These are phyloP conservation scores for Terfezia claveryi DNA, from an alignment of 495 filamentous ascomycete genomes.

Conservation along the genomic window DNA sequence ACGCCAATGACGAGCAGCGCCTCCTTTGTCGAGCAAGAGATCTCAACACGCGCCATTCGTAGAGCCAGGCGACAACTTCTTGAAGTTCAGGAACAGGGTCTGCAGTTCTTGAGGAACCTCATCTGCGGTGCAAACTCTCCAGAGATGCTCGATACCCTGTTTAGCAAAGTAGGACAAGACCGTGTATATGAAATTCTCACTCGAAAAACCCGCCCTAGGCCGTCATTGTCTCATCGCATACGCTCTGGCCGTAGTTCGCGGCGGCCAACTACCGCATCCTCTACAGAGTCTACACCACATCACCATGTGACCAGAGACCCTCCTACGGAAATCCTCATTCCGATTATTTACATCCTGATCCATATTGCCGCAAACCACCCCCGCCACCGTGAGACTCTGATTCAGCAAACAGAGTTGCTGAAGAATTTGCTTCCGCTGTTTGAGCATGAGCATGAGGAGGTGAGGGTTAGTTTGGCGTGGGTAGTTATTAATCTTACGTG, in stretches of 20 bases:
- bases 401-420: constrained; percentile 34
- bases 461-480: constrained; percentile 57
- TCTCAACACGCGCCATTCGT: neutral
- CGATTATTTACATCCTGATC: constrained; percentile 54
- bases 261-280: constrained; percentile 19
- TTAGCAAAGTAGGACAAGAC: constrained; percentile 49
- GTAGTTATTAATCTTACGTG: constrained; percentile 65
- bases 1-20: neutral
- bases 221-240: constrained; percentile 20
- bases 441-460: constrained; percentile 41
- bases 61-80: constrained; percentile 15
- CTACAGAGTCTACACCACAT: constrained; percentile 3
- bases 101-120: constrained; percentile 77
- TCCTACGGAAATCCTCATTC: constrained; percentile 46
- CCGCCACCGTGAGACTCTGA: constrained; percentile 43
- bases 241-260: neutral
- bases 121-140: constrained; percentile 26
- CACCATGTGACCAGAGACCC: constrained; percentile 24
- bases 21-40: neutral
- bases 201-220: constrained; percentile 41
- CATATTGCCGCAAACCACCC: constrained; percentile 66
- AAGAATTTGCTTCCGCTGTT: constrained; percentile 51
- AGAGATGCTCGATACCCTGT: constrained; percentile 72
- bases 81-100: constrained; percentile 69
- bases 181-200: constrained; percentile 54